Evolutionary conservation across 1,284 basidiomycete genomes (phyloP).

Genomic region (Sporisorium graminicola): DNA sequence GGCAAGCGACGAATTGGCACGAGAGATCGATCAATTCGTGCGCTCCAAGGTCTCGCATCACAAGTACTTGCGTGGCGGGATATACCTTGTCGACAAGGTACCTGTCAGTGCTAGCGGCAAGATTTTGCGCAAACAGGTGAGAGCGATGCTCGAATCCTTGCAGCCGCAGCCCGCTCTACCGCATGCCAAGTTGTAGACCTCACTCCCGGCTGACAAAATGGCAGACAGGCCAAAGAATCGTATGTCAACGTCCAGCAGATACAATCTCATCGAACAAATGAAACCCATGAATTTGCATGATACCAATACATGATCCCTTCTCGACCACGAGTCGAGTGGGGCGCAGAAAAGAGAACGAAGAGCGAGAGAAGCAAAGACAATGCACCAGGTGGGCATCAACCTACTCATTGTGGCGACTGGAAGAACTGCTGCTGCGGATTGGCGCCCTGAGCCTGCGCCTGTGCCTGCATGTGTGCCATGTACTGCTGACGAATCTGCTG

Average conservation of each 20-base stretch:
- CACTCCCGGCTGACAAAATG: neutral
- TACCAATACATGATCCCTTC: conserved; percentile 1
- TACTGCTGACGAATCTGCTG: conserved; percentile 54
- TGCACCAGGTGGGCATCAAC: neutral
- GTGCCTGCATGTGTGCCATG: conserved; percentile 45
- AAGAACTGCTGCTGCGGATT: conserved; percentile 33
- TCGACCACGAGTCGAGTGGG: neutral
- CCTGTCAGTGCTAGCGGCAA: conserved; percentile 53
- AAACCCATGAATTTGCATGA: neutral
- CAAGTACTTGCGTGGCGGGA: conserved; percentile 51
- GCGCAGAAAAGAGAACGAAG: neutral
- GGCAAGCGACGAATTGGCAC: neutral
- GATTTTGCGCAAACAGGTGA: conserved; percentile 42
- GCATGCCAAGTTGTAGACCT: conserved; percentile 20
- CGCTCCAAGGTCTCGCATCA: conserved; percentile 36
- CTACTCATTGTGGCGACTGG: conserved; percentile 27
- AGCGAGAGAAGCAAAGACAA: too few species aligned
- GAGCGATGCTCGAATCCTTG: conserved; percentile 17
- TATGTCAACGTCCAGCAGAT: neutral
- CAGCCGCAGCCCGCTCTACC: conserved; percentile 2
- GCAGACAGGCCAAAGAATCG: neutral
- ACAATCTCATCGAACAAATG: neutral
- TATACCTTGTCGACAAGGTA: conserved; percentile 37
- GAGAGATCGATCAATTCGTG: conserved; percentile 40
- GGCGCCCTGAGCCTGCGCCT: conserved; percentile 21